Evolutionary conservation across 352 stramenopile species (phyloP), one percentile per base, ranked within the genome.

Genomic region (Pythium folliculosum): DNA sequence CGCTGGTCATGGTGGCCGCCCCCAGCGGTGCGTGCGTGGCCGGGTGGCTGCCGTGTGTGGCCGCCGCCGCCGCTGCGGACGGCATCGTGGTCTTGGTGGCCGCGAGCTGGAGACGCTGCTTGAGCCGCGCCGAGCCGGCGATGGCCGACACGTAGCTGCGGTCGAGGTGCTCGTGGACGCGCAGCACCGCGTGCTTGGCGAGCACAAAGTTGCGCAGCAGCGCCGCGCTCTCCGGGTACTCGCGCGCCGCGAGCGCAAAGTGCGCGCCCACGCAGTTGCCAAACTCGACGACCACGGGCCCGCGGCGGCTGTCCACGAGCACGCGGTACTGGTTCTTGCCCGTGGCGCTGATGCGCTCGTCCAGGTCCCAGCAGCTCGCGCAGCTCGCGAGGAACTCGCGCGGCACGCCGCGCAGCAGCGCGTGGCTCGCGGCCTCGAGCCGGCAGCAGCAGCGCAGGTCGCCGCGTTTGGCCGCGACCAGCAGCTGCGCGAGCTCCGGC

Each of bases 241-340:
- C 82, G 6, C 54, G 69, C 12, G 47, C 67, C 9, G 59, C 56
- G 21, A 94, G 62, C 47, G 69, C 53, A 51, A 95, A 95, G 74
- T 95, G 87, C 0, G 74, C 66, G 10, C 87, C 86, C 0, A 92
- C 60, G 56, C 81, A 84, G 65, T 95, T 93, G 68, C 87, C 82
- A 72, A 93, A 95, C 62, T 93, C 87, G 7, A 93, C 60, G n/a
- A 95, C 51, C 79, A 94, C 84, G 0, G 87, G 87, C 0, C 87
- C 87, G 0, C 85, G 80, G 61, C 56, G 80, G 54, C 84, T 94
- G 66, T 95, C 87, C 19, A 92, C 67, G 10, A 94, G 74, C n/a
- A 95, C 85, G n/a, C 69, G 71, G 63, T 92, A 93, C 60, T 80
- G 81, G 69, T 95, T 95, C 32, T 68, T 75, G 19, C 86, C 73